These are phyloP conservation scores for Metroxylon sagu DNA, from an alignment of 176 grass and related monocot genomes.

Conservation along the genomic window DNA sequence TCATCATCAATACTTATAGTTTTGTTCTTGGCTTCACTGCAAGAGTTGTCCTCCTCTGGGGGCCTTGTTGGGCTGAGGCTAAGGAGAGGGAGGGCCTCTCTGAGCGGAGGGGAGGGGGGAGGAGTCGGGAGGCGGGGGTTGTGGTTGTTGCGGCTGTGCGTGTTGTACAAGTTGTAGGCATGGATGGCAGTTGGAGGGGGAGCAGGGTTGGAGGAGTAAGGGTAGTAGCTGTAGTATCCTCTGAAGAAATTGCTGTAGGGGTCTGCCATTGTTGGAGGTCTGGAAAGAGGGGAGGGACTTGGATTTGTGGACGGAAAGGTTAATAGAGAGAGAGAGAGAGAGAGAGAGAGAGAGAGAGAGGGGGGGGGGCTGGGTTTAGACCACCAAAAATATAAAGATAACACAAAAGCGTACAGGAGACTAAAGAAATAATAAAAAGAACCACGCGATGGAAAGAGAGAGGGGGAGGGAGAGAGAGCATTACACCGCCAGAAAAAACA, in stretches of 20 bases:
- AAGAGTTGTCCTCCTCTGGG: conserved; percentile 5
- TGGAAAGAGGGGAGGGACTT: too few species aligned
- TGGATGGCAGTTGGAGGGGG: conserved; percentile 22
- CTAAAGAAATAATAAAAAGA: too few species aligned
- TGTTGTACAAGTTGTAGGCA: conserved; percentile 21
- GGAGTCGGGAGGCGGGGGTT: not conserved
- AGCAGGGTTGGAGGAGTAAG: conserved; percentile 24
- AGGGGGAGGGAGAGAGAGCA: conserved; percentile 8
- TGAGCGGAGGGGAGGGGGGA: conserved; percentile 62
- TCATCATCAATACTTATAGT: conserved; percentile 23
- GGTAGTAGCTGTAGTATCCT: conserved; percentile 50
- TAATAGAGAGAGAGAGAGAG: not conserved
- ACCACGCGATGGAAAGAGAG: conserved; percentile 28
- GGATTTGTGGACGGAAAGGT: too few species aligned
- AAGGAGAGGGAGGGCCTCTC: conserved; percentile 81
- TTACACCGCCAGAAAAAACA: too few species aligned
- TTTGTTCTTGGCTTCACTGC: conserved; percentile 24
- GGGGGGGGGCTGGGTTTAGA: conserved; percentile 10
- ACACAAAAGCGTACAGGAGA: too few species aligned
- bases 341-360: not conserved
- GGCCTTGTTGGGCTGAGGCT: conserved; percentile 42
- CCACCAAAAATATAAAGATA: too few species aligned
- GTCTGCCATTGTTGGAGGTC: conserved; percentile 59
- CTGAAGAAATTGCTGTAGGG: conserved; percentile 76
- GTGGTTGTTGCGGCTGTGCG: conserved; percentile 24